Conservation (phyloP, 306 rosid genomes). For the Chamaecrista fasciculata region DNA sequence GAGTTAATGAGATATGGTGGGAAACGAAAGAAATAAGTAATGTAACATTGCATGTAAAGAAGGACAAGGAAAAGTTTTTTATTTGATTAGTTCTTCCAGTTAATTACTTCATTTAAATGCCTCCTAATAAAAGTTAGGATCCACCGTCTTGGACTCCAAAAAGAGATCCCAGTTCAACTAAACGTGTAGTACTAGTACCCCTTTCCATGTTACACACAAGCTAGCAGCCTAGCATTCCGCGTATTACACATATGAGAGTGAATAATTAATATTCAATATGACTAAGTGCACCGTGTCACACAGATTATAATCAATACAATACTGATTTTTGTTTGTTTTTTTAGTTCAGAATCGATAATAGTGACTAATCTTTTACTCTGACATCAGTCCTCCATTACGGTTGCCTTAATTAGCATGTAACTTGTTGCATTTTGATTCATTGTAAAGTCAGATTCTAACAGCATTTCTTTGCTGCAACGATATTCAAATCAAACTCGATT, state of each 20-base stretch:
- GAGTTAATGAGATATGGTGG: not conserved
- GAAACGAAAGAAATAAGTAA: not conserved
- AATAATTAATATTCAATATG: not conserved
- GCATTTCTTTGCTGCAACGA: not conserved
- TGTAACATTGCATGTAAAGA: not conserved
- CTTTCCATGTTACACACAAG: not conserved
- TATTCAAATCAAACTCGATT: slow-evolving; percentile 19
- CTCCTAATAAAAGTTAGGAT: no score
- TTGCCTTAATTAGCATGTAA: not conserved
- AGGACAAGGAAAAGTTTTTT: not conserved
- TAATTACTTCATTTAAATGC: no score
- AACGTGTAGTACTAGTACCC: not conserved
- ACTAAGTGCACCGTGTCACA: no score
- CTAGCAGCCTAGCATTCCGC: no score
- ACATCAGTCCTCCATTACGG: no score
- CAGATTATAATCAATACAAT: slow-evolving; percentile 17
- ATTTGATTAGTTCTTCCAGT: not conserved
- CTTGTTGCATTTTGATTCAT: not conserved
- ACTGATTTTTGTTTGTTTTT: slow-evolving; percentile 14
- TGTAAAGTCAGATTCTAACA: slow-evolving; percentile 50
- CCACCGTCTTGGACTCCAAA: slow-evolving; percentile 28
- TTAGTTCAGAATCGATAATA: no score
- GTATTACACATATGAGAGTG: not conserved
- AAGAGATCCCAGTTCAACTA: slow-evolving; percentile 23
- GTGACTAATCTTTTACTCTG: no score